Base-by-base conservation (phyloP, 768 basidiomycete species). In the Suillus clintonianus region DNA sequence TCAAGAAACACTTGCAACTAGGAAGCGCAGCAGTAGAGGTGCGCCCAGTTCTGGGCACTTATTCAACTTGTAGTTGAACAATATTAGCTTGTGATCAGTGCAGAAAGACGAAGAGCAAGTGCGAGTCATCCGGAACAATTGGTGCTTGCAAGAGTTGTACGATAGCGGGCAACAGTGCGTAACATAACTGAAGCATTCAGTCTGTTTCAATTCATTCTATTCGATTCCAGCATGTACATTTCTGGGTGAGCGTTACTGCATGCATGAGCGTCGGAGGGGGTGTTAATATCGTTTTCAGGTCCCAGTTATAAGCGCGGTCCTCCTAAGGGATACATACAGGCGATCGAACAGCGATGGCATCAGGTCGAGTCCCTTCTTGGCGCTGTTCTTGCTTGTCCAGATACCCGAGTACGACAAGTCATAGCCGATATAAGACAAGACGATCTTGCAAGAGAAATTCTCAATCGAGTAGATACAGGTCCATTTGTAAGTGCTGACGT, bases 341-440 rank as follows among this genome's bases (percentile, higher is more conserved):
- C 94, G 43, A 94, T 96, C 59, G 94, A 96, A 77, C 90, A 92
- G 64, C 78, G 94, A 69, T 91, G 94, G 87, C 94, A 96, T 69
- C 91, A 95, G 72, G 91, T 95, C 69, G 95, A 96, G 76, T 91
- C 93, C 14, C 78, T 96, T n/a, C 81, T 96, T 6, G 94, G 92
- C 41, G 88, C 90, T 14, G 82, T 96, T 59, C 81, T 95, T 57
- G 86, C 89, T 68, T 91, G 89, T 63, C 82, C 84, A 34, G 89
- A 91, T 73, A 79, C 84, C 19, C 79, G 87, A 62, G 87, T 91
- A 0, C 86, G 88, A 71, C 79, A 77, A 41, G 72, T 92, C 56
- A 79, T 92, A 43, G 77, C 82, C 39, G 88, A 91, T 67, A 74
- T 93, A 51, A 82, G 84, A 60, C 83, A 86, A 64, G 92, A 95